These are phyloP conservation scores for Cercophora samala DNA, from an alignment of 495 filamentous ascomycete genomes.

Conservation along the genomic window DNA sequence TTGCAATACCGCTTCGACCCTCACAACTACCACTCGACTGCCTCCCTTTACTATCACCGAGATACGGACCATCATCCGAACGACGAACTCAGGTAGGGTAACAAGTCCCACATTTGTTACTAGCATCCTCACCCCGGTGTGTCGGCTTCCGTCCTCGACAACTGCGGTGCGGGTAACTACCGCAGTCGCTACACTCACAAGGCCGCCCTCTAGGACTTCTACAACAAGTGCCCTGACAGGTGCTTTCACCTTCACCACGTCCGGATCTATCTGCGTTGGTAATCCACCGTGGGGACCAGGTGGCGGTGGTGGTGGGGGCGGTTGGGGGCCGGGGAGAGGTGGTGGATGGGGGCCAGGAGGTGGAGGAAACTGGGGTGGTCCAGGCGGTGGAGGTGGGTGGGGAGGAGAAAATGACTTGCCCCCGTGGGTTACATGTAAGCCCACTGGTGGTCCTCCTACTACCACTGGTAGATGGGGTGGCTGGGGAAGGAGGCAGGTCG, in stretches of 20 bases:
- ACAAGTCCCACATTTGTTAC: background rate
- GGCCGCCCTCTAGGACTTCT: background rate
- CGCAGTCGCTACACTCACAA: background rate
- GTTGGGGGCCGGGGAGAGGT: background rate
- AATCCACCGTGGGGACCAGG: background rate
- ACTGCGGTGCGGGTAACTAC: background rate
- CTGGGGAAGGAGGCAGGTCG: background rate
- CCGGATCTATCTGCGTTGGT: background rate
- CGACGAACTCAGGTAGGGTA: background rate
- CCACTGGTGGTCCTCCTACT: background rate
- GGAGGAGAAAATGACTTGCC: background rate
- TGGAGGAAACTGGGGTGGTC: conserved; percentile 1
- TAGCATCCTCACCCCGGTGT: background rate
- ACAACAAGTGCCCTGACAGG: background rate
- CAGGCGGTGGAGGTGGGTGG: background rate
- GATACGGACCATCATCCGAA: background rate
- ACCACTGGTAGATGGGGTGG: background rate
- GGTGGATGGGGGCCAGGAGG: background rate
- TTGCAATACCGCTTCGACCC: background rate
- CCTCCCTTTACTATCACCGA: conserved; percentile 1
- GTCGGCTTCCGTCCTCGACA: background rate
- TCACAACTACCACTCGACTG: background rate
- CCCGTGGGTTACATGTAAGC: background rate
- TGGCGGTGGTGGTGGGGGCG: background rate
- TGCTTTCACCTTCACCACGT: background rate